phyloP scores from a whole-genome alignment of 805 yeast species.

The Candida incommunis region DNA sequence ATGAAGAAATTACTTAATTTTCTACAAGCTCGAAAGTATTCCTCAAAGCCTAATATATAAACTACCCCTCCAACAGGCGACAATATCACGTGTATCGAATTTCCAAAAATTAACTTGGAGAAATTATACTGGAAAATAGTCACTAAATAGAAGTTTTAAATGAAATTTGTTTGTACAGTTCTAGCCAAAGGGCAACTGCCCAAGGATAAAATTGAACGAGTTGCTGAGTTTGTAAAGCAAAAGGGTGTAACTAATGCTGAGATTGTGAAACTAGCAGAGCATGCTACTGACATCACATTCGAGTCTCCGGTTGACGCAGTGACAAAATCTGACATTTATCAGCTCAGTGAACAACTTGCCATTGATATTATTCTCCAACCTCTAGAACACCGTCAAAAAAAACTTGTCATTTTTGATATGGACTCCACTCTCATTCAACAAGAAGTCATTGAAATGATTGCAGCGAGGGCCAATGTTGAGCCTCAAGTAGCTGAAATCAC shows the following conservation, averaged over 20 bases:
- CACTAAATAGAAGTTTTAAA: no score
- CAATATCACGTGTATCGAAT: no score
- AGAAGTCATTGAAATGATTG: slow-evolving; percentile 93
- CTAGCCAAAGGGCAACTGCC: background rate
- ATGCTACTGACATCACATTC: background rate
- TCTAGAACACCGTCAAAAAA: slow-evolving; percentile 23
- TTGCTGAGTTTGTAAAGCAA: background rate
- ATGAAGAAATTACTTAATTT: no score
- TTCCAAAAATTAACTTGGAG: no score
- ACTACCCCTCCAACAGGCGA: no score
- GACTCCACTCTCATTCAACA: slow-evolving; percentile 93
- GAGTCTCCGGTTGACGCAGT: background rate
- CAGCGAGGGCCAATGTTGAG: slow-evolving; percentile 86
- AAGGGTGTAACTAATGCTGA: background rate
- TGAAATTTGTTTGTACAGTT: background rate
- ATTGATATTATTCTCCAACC: slow-evolving; percentile 33
- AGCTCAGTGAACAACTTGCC: background rate
- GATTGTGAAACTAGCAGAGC: background rate
- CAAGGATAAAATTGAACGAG: background rate
- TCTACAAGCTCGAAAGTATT: no score
- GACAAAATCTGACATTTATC: background rate
- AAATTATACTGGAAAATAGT: no score
- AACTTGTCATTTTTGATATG: slow-evolving; percentile 87
- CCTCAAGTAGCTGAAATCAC: slow-evolving; percentile 79
- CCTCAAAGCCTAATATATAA: no score